Evolutionary conservation across 805 yeast genomes (phyloP).

Genomic region (Ogataea paradorogensis): DNA sequence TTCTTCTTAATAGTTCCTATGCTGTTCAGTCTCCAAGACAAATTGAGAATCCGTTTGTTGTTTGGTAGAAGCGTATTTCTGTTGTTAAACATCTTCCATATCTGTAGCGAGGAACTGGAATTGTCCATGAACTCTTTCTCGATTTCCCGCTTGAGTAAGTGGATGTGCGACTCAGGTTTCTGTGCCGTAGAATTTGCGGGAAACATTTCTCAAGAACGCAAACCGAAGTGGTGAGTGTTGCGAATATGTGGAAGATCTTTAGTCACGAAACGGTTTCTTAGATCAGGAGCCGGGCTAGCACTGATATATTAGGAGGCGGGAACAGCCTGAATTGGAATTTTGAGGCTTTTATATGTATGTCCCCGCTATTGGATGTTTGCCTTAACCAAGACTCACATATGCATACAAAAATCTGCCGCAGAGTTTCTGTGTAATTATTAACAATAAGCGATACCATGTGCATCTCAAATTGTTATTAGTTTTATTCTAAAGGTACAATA

Average conservation of each 20-base stretch:
- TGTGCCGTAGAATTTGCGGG: slow-evolving; percentile 2
- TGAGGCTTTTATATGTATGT: slow-evolving; percentile 11
- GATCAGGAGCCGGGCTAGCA: not conserved
- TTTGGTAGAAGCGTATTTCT: slow-evolving; percentile 34
- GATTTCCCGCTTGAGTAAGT: slow-evolving; percentile 29
- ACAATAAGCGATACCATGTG: not conserved
- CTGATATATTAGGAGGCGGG: not conserved
- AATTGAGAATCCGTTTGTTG: slow-evolving; percentile 34
- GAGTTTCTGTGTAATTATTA: slow-evolving; percentile 6
- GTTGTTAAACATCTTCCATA: slow-evolving; percentile 37
- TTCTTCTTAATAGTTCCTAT: slow-evolving; percentile 27
- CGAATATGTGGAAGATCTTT: not conserved
- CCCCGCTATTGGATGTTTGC: slow-evolving; percentile 1
- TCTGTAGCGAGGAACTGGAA: slow-evolving; percentile 31
- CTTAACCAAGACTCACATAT: not conserved
- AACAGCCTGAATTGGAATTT: slow-evolving; percentile 1
- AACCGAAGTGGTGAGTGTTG: not conserved
- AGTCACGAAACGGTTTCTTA: no score
- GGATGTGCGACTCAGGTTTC: slow-evolving; percentile 19
- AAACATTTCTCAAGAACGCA: slow-evolving; percentile 1
- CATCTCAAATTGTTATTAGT: not conserved
- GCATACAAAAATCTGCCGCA: slow-evolving; percentile 4
- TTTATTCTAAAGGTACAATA: not conserved
- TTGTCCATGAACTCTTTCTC: slow-evolving; percentile 25
- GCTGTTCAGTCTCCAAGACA: slow-evolving; percentile 37